Percentiles rank a stretch among this genome's conserved stretches.
These are phyloP conservation scores for Mrakia blollopis DNA, from an alignment of 768 basidiomycete species.

Conservation along the genomic window DNA sequence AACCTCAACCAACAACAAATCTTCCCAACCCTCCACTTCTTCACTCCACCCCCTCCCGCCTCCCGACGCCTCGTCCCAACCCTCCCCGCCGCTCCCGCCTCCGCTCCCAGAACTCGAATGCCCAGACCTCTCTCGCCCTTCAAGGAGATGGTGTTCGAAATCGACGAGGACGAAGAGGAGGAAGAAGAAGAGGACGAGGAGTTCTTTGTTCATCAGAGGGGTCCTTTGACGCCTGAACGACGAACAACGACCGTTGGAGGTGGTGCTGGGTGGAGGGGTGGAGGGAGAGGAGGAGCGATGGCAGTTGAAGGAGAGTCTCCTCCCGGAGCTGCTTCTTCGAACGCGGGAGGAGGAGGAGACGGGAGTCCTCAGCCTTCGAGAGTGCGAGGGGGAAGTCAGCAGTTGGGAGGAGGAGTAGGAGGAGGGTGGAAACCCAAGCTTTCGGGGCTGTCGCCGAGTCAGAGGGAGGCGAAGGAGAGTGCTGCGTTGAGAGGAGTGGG, in stretches of 20 bases:
- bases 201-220: too few relatives aligned
- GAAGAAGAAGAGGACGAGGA: slow-evolving; percentile 1
- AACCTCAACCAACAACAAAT: not conserved
- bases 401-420: not conserved
- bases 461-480: not conserved
- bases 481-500: not conserved
- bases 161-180: not conserved
- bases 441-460: not conserved
- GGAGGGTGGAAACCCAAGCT: not conserved
- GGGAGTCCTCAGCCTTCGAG: not conserved
- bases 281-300: not conserved
- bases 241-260: not conserved
- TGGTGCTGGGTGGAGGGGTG: not conserved
- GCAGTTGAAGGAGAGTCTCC: slow-evolving; percentile 2
- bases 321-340: not conserved
- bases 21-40: not conserved
- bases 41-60: slow-evolving; percentile 9
- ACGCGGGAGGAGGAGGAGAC: not conserved
- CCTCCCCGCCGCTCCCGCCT: slow-evolving; percentile 5
- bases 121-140: not conserved
- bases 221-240: not conserved
- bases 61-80: not conserved
- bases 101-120: not conserved
- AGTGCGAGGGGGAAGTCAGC: too few relatives aligned
- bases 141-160: not conserved